Base-by-base conservation (phyloP, 768 basidiomycete species). In the Mycena olivaceomarginata region DNA sequence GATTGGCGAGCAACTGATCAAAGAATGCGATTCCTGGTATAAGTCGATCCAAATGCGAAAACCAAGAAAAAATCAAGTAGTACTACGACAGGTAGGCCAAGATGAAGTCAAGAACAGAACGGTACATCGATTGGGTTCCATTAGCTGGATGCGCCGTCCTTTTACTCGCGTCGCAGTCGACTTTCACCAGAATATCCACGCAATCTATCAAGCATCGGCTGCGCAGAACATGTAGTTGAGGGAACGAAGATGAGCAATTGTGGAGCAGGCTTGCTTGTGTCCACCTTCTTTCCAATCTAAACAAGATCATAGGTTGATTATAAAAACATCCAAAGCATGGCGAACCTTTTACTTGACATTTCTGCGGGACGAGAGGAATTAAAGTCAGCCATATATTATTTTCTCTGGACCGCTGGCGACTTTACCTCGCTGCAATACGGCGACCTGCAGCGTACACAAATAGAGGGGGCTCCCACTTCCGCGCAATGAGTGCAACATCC, bases 241-340 rank as follows among this genome's bases (percentile, higher is more conserved):
- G 46, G 70, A 71, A 13, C 70, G 45, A 39, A 71, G 62, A 41
- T 71, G 70, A 37, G 71, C 71, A 43, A 72, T 45, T 5, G 51
- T 57, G 20, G 48, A 22, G 41, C 71, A 72, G 51, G 71, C 46
- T 53, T 72, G 25, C 63, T 72, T 72, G 45, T 72, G 71, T 25
- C 71, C 63, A 40, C 63, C 71, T 45, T 72, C 63, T 18, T 72
- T 72, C 71, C 71, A 72, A 57, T 72, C 71, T 72, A 57, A 48
- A 53, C 39, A 64, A 56, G 59, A 63, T 72, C 62, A 37, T 31
- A 8, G 37, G 45, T 9, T 51, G 18, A 60, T 39, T 60, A 56
- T 41, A 31, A 71, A 31, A 8, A 1, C 16, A 37, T 43, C 9
- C 15, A 37, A 41, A 43, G 63, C 51, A 72, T 25, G 51, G 31